Evolutionary conservation across 164 flowering plant genomes (phyloP).

Genomic region (Tetracentron sinense): DNA sequence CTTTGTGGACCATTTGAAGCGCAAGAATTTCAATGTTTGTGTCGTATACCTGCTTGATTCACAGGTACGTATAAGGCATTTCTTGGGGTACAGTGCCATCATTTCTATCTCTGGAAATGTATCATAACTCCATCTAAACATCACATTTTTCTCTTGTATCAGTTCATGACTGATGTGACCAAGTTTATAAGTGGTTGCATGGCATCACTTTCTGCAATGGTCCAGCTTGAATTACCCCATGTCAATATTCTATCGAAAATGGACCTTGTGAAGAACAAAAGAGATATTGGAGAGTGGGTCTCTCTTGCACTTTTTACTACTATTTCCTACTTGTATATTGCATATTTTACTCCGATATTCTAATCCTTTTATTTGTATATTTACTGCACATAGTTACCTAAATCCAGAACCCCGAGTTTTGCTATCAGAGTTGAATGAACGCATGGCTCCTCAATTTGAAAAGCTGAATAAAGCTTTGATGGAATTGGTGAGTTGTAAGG

Average conservation of each 20-base stretch:
- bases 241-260: conserved; percentile 90
- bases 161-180: conserved; percentile 97
- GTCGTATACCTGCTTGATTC: conserved; percentile 94
- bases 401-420: conserved; percentile 70
- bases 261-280: conserved; percentile 87
- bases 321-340: background rate
- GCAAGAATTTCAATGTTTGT: conserved; percentile 89
- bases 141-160: conserved; percentile 5
- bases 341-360: background rate
- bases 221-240: conserved; percentile 93
- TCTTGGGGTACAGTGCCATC: background rate
- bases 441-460: conserved; percentile 85
- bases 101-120: background rate
- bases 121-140: background rate
- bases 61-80: conserved; percentile 49
- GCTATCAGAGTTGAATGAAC: conserved; percentile 71
- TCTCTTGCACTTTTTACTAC: conserved; percentile 1
- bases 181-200: conserved; percentile 97
- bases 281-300: conserved; percentile 64
- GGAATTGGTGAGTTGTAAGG: conserved; percentile 58
- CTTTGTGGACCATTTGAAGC: conserved; percentile 88
- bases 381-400: conserved; percentile 47
- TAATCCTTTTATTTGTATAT: background rate
- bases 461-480: conserved; percentile 81
- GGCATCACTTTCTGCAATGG: conserved; percentile 97